These are phyloP conservation scores for Dicorynia guianensis DNA, from an alignment of 306 rosid species.

Conservation along the genomic window DNA sequence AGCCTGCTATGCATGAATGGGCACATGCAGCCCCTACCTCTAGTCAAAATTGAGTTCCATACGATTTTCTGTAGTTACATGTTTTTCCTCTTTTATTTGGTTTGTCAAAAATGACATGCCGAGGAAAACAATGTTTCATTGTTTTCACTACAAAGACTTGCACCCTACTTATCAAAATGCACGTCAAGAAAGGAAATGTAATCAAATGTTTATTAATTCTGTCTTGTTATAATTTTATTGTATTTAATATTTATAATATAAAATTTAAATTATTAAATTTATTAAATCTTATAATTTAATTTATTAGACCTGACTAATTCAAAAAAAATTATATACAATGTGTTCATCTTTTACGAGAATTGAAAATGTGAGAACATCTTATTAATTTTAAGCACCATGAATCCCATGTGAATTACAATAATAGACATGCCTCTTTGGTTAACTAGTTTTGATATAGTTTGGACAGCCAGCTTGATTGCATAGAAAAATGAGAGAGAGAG, in stretches of 20 bases:
- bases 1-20: conserved; percentile 9
- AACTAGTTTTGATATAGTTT: conserved; percentile 6
- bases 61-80: conserved; percentile 23
- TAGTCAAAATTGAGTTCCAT: conserved; percentile 56
- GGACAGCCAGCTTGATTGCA: conserved; percentile 9
- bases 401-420: background rate
- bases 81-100: conserved; percentile 25
- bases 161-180: background rate
- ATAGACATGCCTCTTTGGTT: background rate
- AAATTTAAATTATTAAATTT: too few relatives aligned
- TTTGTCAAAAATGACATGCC: conserved; percentile 65
- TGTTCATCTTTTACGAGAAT: too few relatives aligned
- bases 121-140: background rate
- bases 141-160: background rate
- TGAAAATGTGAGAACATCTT: too few relatives aligned
- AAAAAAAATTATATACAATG: too few relatives aligned
- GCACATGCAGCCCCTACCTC: conserved; percentile 50
- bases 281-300: too few relatives aligned
- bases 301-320: too few relatives aligned
- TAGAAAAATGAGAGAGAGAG: conserved; percentile 36
- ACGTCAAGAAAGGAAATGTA: background rate
- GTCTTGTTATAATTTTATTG: too few relatives aligned
- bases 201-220: too few relatives aligned
- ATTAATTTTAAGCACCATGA: too few relatives aligned
- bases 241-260: too few relatives aligned